These are phyloP conservation scores for Aspergillus sp. DNA, from an alignment of 2,329 filamentous ascomycete genomes.

Conservation along the genomic window DNA sequence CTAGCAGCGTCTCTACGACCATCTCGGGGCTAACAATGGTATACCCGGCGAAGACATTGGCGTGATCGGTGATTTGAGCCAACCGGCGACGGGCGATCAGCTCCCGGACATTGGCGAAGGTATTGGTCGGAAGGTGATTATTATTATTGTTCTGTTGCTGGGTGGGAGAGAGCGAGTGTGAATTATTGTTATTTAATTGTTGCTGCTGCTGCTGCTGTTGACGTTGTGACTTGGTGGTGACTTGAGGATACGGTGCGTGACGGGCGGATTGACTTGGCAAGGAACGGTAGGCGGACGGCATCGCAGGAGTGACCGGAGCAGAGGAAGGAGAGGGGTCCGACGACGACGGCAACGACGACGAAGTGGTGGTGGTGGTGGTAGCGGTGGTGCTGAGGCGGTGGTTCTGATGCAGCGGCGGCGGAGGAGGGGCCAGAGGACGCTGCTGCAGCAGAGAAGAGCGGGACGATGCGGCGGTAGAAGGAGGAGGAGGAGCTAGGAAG, in stretches of 20 bases:
- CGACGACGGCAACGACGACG: conserved; percentile 14
- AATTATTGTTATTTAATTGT: conserved; percentile 3
- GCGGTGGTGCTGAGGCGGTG: too few relatives aligned
- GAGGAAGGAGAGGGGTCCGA: conserved; percentile 12
- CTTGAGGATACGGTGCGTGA: conserved; percentile 30
- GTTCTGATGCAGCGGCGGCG: conserved; percentile 17
- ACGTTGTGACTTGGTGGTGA: conserved; percentile 30
- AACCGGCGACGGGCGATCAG: conserved; percentile 35
- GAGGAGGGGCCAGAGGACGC: conserved; percentile 29
- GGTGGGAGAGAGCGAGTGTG: conserved; percentile 3
- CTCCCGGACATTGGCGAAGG: conserved; percentile 35
- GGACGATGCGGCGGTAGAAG: conserved; percentile 7
- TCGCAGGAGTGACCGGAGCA: conserved; percentile 31
- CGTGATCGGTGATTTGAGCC: conserved; percentile 38
- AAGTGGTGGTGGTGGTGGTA: conserved; percentile 14
- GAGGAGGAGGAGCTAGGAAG: too few relatives aligned
- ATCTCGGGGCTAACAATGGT: conserved; percentile 37
- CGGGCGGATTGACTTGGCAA: conserved; percentile 30
- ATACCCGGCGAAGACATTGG: conserved; percentile 38
- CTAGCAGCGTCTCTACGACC: conserved; percentile 36
- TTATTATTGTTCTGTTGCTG: conserved; percentile 7
- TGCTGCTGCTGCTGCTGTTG: conserved; percentile 8
- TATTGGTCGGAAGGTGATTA: conserved; percentile 28
- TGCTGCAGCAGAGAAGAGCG: conserved; percentile 25
- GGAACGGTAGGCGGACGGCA: conserved; percentile 37